A percentile compares a stretch with the other conserved stretches of the same genome.
These are phyloP conservation scores for Phytophthora sansomeana DNA, from an alignment of 352 stramenopile species.

Conservation along the genomic window DNA sequence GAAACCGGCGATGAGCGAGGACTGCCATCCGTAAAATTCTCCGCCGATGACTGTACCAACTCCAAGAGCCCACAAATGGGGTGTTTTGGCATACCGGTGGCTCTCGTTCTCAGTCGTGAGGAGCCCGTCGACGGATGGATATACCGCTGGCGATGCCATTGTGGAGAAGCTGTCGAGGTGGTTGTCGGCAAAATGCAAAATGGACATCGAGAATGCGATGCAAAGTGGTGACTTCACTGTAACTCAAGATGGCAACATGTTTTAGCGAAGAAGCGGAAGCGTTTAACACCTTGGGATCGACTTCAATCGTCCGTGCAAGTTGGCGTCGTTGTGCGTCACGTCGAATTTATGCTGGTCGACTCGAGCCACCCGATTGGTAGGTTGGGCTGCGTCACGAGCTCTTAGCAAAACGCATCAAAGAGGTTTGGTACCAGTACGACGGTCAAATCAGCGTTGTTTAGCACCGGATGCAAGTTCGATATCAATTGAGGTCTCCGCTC, in stretches of 20 bases:
- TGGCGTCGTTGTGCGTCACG: constrained; percentile 23
- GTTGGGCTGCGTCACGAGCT: constrained; percentile 17
- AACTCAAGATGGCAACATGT: no score
- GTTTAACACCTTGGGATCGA: constrained; percentile 4
- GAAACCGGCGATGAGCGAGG: constrained; percentile 64
- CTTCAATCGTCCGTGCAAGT: background rate
- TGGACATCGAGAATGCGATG: constrained; percentile 14
- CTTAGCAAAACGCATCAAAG: background rate
- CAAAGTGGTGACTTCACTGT: constrained; percentile 1
- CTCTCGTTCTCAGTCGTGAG: constrained; percentile 13
- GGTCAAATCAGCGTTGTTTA: constrained; percentile 12
- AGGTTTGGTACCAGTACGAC: constrained; percentile 8
- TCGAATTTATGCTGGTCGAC: background rate
- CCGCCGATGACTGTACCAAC: constrained; percentile 72
- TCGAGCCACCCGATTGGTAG: constrained; percentile 15
- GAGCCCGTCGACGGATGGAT: constrained; percentile 29
- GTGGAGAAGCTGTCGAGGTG: background rate
- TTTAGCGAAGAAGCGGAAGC: constrained; percentile 3
- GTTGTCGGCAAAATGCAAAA: constrained; percentile 28
- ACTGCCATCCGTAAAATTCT: constrained; percentile 80
- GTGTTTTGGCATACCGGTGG: constrained; percentile 63
- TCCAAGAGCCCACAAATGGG: constrained; percentile 74
- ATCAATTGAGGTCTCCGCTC: background rate
- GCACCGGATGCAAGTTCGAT: background rate
- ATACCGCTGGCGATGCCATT: constrained; percentile 20